phyloP scores from a whole-genome alignment of 1,139 yeast genomes.

The Lodderomyces oxycetoniae region DNA sequence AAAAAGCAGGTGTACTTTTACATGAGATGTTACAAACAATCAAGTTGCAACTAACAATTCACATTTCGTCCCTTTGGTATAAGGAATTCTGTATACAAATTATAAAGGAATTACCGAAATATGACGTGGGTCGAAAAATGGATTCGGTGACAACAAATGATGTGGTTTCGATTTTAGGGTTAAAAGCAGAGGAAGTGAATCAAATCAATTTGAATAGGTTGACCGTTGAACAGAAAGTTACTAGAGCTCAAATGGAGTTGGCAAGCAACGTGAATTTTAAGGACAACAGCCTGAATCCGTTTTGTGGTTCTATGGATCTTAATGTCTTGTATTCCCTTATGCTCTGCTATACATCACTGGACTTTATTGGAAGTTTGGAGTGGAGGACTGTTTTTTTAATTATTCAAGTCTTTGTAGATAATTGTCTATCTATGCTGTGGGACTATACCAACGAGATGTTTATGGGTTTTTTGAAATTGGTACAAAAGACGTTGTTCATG shows the following conservation, averaged over 20 bases:
- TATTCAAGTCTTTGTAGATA: neutral
- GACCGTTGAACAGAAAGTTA: slow-evolving; percentile 1
- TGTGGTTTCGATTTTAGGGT: neutral
- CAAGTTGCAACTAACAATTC: neutral
- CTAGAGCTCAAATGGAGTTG: neutral
- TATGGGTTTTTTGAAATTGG: neutral
- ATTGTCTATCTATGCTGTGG: neutral
- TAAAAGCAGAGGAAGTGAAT: neutral
- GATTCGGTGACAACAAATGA: neutral
- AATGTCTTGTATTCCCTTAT: neutral
- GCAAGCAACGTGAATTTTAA: too few species aligned
- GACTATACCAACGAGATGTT: neutral
- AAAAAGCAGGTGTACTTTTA: too few species aligned
- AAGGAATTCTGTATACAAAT: slow-evolving; percentile 29
- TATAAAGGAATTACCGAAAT: slow-evolving; percentile 23
- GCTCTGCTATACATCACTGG: neutral
- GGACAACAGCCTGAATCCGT: neutral
- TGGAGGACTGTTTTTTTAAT: neutral
- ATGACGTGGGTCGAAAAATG: slow-evolving; percentile 5
- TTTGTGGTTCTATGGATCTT: neutral
- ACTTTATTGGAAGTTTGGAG: neutral
- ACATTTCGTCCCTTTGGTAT: slow-evolving; percentile 6
- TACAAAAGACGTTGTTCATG: neutral
- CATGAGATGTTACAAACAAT: neutral
- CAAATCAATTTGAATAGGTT: neutral